Evolutionary conservation across 371 early-diverging fungal genomes (phyloP), one percentile per base, ranked within the genome.

Genomic region (Apophysomyces variabilis): DNA sequence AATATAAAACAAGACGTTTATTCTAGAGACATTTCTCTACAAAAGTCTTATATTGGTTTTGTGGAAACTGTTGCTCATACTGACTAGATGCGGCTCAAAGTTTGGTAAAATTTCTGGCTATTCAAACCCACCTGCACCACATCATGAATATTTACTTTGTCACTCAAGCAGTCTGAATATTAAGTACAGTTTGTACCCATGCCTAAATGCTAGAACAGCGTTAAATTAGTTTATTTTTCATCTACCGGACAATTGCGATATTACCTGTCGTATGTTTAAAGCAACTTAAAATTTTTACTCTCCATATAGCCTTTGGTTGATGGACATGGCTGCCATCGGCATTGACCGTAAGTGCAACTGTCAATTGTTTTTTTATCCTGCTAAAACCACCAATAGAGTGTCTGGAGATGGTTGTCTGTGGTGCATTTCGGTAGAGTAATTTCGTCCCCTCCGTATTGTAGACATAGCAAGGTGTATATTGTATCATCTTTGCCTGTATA

Each of bases 341-440:
- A 46, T 61, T 61, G 11, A 61, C 45, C 1, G 61, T 61, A 45
- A 61, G 45, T 43, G 47, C 36, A 35, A 61, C n/a, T 45, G 47
- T 61, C 45, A 61, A 13, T 16, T 47, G n/a, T 44, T 0, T 1
- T 45, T 44, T 61, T 61, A 26, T 61, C 45, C 11, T 45, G 21
- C 4, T 35, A 4, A 36, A 5, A 2, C 61, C 61, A 1, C 46
- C 5, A 12, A 61, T 61, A 18, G 3, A 13, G 13, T 35, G 9
- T 5, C 12, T 14, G 0, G 45, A 43, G 13, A 61, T 61, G 6
- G 61, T 45, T 38, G 47, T 61, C 43, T 26, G 1, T 18, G 61
- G 61, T 46, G 61, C 6, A 32, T 36, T 61, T 9, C 32, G 14
- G 39, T 61, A 61, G 18, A 61, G 35, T 8, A 61, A 1, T 4